A percentile compares a stretch with the other conserved stretches of the same genome.
These are phyloP conservation scores for Fraxinus excelsior DNA, from an alignment of 257 asterid genomes.

Conservation along the genomic window DNA sequence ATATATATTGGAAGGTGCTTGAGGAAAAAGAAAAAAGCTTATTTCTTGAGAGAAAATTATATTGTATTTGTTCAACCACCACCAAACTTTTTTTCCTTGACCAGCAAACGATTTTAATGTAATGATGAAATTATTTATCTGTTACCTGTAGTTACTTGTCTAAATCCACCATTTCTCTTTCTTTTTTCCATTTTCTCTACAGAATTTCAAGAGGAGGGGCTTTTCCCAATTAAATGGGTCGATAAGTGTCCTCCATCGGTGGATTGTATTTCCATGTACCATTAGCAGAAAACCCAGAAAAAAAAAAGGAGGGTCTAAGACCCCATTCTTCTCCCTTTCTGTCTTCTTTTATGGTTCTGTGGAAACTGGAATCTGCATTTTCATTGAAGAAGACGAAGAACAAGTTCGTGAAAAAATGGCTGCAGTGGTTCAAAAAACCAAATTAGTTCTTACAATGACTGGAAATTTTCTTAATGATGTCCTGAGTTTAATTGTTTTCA, in stretches of 20 bases:
- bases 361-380: neutral
- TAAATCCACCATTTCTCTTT: slow-evolving; percentile 20
- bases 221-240: slow-evolving; percentile 15
- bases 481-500: slow-evolving; percentile 58
- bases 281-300: slow-evolving; percentile 14
- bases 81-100: slow-evolving; percentile 32
- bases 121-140: slow-evolving; percentile 42
- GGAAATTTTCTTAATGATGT: slow-evolving; percentile 53
- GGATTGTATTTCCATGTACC: neutral
- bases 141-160: slow-evolving; percentile 51
- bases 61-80: slow-evolving; percentile 34
- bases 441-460: slow-evolving; percentile 24
- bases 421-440: slow-evolving; percentile 24
- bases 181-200: slow-evolving; percentile 4
- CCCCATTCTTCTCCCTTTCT: slow-evolving; percentile 19
- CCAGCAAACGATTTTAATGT: slow-evolving; percentile 37
- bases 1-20: neutral
- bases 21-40: neutral
- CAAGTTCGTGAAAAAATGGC: neutral
- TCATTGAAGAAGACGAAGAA: neutral
- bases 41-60: slow-evolving; percentile 25
- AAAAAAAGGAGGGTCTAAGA: neutral
- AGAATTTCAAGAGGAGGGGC: neutral
- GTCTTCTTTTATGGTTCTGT: slow-evolving; percentile 4
- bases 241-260: neutral